Base-by-base conservation (phyloP, 2,329 filamentous ascomycete species). In the Claviceps digitariae region DNA sequence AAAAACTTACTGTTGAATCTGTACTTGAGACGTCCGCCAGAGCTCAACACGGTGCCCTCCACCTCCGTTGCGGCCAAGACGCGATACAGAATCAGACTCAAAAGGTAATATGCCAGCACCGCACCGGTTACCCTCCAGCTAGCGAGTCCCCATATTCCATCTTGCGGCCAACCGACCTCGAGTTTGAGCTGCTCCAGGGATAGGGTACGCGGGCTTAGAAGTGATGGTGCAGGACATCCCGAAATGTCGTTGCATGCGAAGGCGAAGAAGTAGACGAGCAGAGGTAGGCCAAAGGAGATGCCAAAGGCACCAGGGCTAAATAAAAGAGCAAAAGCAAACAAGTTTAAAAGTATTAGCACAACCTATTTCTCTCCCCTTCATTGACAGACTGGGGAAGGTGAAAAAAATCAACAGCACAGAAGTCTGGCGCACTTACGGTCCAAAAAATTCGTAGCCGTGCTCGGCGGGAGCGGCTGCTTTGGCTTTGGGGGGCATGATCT, bases 161-260 rank as follows among this genome's bases (percentile, higher is more conserved):
- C 70, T 38, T 75, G 70, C 0, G 85, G 86, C 88, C 90, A 95
- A 60, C 86, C 89, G 45, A 88, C 81, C 63, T 96, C 89, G 53
- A 74, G 66, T 72, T 91, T 93, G 60, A 96, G 72, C 61, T 80
- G 78, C 21, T 84, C 79, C 48, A 90, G 72, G 44, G 82, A 82
- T 55, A 95, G 71, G 9, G 79, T 85, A 54, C 78, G 82, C 34
- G 87, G 90, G 59, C 78, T 76, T 40, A 95, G 77, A 9, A 91
- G 75, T 4, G 87, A 89, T 3, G 90, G 89, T 2, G 87, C 84
- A 48, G 91, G 93, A 65, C 93, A 97, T 55, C 93, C 91, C 9
- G 88, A 85, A 58, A 94, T 74, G 67, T 97, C 90, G 72, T 96
- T 97, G 77, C 91, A 96, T 62, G 85, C 74, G 65, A 96, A 95